Base-by-base conservation (phyloP, 2,329 filamentous ascomycete genomes). In the Cercospora sp. region DNA sequence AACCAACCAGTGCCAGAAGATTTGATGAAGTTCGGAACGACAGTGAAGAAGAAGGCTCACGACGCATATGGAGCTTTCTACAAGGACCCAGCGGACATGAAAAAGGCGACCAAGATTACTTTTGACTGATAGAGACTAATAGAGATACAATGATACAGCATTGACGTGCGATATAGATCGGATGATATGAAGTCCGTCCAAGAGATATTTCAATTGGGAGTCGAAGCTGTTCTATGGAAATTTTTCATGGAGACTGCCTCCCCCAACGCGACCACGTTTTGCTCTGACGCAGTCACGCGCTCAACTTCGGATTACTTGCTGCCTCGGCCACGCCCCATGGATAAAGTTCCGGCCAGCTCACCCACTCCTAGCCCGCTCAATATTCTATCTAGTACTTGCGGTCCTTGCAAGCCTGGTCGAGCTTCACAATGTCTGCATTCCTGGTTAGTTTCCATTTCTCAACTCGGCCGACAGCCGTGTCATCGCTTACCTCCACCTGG, bases 1-100 rank as follows among this genome's bases (percentile, higher is more conserved):
- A 92, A 93, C 72, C 95, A 99, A 81, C 86, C 89, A 12, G 92
- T 99, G 0, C 95, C 95, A 2, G 93, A 97, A 53, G 91, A 92
- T 28, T 83, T 99, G 42, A 85, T 98, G 79, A 97, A 96, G 82
- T 99, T 97, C 74, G 95, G 95, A 75, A 96, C 93, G 23, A 98
- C 94, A 0, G 95, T 99, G 63, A 99, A 98, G 88, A 97, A 96
- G 88, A 98, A 98, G 93, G 87, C 89, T 60, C 95, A 99, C 82
- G 91, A 93, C 76, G 91, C 92, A 59, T 99, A 98, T 78, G 95
- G 95, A 66, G 93, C 93, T 33, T 98, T 98, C 79, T 97, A 91
- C 85, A 97, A 95, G 81, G 93, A 97, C 75, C 89, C 92, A 8
- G 91, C 92, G 75, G 90, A 90, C 79, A 92, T 87, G 79, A 91